Evolutionary conservation across 495 filamentous ascomycete species (phyloP), one percentile per base, ranked within the genome.

Genomic region (Hypoxylon fragiforme): DNA sequence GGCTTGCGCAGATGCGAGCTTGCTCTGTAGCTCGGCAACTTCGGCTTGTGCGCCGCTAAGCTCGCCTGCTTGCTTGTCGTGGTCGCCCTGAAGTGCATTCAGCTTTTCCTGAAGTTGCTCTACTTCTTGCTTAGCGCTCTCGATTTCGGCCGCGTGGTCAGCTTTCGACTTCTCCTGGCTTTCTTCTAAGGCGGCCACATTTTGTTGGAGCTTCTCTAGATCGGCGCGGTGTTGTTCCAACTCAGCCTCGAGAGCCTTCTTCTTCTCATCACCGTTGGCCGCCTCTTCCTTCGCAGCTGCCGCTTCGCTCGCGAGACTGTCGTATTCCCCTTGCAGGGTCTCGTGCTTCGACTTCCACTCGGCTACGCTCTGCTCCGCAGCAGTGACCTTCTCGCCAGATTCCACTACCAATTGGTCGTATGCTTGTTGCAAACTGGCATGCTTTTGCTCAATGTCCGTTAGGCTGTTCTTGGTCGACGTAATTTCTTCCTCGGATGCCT

Each of bases 291-390:
- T 53, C 24, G 43, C 47, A 36, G 37, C 30, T 19, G 37, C 31
- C 19, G 44, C 31, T 24, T 53, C 47, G 38, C 53, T 31, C 15
- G 48, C 22, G 22, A 57, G 47, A 32, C 2, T 41, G 13, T 56
- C 48, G 16, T 44, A 37, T 2, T 52, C 48, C 7, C 24, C 34
- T 31, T 49, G 47, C 14, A 62, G 19, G 6, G 45, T 39, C n/a
- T 44, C 58, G 35, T 56, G 48, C 34, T 62, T 62, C 34, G 43
- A 13, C 31, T 41, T 52, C 58, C 52, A 62, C 19, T 62, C 58
- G 1, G 26, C 43, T 2, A n/a, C 32, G 18, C 36, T 38, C 38
- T 49, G 44, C 31, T 62, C 52, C 1, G 38, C 52, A 13, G 31
- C 32, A 7, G 47, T 30, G 15, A 39, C 2, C 12, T 62, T 56